Evolutionary conservation across 257 asterid species (phyloP), one percentile per base, ranked within the genome.

Genomic region (Ophiorrhiza pumila): DNA sequence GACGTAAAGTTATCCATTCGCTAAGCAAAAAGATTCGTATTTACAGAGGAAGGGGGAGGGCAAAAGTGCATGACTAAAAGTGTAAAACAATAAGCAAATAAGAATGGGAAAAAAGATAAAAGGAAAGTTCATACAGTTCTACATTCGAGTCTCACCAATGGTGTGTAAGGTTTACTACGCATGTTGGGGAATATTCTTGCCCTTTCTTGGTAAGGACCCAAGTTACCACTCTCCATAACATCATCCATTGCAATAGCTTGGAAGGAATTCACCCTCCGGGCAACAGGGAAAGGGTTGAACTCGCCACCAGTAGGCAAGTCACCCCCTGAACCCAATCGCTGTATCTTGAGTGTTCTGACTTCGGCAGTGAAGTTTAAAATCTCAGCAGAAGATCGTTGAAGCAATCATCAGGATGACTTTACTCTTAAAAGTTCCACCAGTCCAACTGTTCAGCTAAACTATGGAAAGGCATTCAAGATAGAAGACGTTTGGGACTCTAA

Each of bases 271-370:
- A 83, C 87, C 91, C 98, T 85, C 81, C 90, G 85, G 57, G 89
- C 87, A 47, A 88, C 85, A 12, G 94, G 92, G 73, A 85, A 90
- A 62, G 87, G 80, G 78, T 59, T 78, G 83, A 82, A 86, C 79
- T 83, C 90, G 25, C 90, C 89, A 77, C 82, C 76, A 76, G 78
- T 89, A 95, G 95, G 93, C 89, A 94, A 84, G 80, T 92, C 93
- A 82, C 90, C 96, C 93, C 97, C 96, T n/a, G 91, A 89, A 80
- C 89, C 89, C 66, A 81, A 86, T 79, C 87, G 91, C 90, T 84
- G 85, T 76, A 89, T 88, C 41, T 69, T 60, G 74, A 27, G 57
- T 22, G 39, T 55, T 50, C 41, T 53, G 22, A 74, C 72, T 53
- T 49, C 17, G 57, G 35, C 68, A 34, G 20, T 31, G 50, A 34